Evolutionary conservation across 805 yeast genomes (phyloP).

Genomic region (Candida pseudoglaebosa): DNA sequence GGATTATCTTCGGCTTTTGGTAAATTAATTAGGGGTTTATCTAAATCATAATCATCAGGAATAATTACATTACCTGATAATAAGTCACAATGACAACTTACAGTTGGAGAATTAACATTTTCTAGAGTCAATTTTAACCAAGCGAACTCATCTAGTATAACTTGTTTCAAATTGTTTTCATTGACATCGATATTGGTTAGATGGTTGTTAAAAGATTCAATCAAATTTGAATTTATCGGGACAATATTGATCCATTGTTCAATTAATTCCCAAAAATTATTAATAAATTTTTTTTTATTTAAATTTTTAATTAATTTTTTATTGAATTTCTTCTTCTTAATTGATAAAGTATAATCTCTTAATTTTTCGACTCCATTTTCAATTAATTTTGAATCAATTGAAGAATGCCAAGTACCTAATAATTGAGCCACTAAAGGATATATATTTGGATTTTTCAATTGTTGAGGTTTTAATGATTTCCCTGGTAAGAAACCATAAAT

Average conservation of each 20-base stretch:
- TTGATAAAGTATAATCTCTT: conserved; percentile 14
- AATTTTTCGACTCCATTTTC: conserved; percentile 43
- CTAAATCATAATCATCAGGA: conserved; percentile 32
- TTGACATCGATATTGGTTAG: conserved; percentile 14
- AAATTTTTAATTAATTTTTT: conserved; percentile 4
- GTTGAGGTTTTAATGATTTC: conserved; percentile 52
- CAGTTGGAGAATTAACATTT: conserved; percentile 47
- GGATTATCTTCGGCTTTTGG: conserved; percentile 30
- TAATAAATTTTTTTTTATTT: conserved; percentile 27
- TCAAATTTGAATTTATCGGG: conserved; percentile 45
- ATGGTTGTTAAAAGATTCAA: conserved; percentile 34
- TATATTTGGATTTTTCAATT: conserved; percentile 44
- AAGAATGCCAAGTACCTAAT: conserved; percentile 68
- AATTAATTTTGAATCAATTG: conserved; percentile 42
- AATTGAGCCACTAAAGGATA: conserved; percentile 60
- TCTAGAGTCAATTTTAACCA: conserved; percentile 42
- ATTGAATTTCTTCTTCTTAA: conserved; percentile 5
- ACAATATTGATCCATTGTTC: conserved; percentile 60
- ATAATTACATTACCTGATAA: conserved; percentile 70
- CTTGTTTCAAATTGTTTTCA: conserved; percentile 27
- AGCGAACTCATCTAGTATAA: conserved; percentile 46
- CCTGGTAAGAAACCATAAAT: conserved; percentile 70
- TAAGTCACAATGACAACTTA: conserved; percentile 68
- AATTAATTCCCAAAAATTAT: conserved; percentile 57
- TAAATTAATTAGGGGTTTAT: conserved; percentile 10